phyloP scores from a whole-genome alignment of 73 alveolate genomes.

The Paramecium sexaurelia region DNA sequence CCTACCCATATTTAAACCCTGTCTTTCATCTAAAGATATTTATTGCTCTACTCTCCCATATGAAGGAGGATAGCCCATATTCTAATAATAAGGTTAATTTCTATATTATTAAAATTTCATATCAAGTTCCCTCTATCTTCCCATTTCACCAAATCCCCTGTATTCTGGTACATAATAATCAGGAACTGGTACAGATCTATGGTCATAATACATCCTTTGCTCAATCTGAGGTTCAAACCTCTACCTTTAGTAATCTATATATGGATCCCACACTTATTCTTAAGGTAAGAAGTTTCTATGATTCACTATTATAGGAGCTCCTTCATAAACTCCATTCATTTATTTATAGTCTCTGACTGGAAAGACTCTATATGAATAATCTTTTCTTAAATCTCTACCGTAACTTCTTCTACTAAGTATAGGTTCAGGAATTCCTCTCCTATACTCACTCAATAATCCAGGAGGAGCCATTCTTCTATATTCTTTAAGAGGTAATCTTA shows the following conservation, averaged over 20 bases:
- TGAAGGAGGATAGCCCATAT: background rate
- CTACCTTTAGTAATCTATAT: background rate
- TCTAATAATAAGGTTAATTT: background rate
- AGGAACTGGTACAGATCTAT: background rate
- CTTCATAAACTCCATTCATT: background rate
- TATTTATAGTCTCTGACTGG: background rate
- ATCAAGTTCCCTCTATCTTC: background rate
- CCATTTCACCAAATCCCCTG: background rate
- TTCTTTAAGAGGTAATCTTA: background rate
- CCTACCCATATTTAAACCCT: background rate
- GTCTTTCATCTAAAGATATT: background rate
- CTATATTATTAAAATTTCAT: background rate
- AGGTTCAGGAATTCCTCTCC: background rate
- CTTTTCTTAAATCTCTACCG: background rate
- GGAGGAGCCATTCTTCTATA: constrained; percentile 47
- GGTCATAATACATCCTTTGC: background rate
- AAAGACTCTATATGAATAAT: background rate
- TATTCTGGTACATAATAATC: background rate
- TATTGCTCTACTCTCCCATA: background rate
- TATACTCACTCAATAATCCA: background rate
- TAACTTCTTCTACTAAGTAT: background rate
- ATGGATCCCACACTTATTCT: background rate
- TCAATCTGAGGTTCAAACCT: background rate
- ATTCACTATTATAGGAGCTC: background rate
- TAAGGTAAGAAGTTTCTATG: background rate